phyloP scores from a whole-genome alignment of 1,284 basidiomycete species.

The Boletus smithii region DNA sequence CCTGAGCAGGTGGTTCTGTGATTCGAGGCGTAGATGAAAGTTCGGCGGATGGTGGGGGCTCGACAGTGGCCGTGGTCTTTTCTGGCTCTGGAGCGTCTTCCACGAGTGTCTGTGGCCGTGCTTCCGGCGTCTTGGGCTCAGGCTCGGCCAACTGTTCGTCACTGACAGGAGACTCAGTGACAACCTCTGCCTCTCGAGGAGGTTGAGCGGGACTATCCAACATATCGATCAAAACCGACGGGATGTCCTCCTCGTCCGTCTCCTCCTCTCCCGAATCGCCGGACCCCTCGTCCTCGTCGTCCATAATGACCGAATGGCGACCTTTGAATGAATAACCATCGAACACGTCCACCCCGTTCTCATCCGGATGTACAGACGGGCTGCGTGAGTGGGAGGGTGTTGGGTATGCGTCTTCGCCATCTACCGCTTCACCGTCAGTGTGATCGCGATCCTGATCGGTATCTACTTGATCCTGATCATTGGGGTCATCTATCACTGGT shows the following conservation, averaged over 20 bases:
- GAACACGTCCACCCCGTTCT: slow-evolving; percentile 64
- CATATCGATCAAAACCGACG: slow-evolving; percentile 19
- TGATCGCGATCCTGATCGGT: slow-evolving; percentile 58
- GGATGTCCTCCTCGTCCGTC: slow-evolving; percentile 39
- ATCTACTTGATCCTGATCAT: slow-evolving; percentile 56
- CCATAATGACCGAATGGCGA: slow-evolving; percentile 71
- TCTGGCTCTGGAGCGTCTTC: slow-evolving; percentile 30
- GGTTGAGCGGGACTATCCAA: slow-evolving; percentile 24
- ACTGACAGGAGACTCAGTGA: slow-evolving; percentile 24
- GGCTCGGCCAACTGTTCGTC: slow-evolving; percentile 38
- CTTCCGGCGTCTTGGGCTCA: slow-evolving; percentile 75
- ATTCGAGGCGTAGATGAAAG: slow-evolving; percentile 14
- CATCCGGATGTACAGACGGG: slow-evolving; percentile 56
- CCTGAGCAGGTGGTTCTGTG: slow-evolving; percentile 10
- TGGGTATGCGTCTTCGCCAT: slow-evolving; percentile 66
- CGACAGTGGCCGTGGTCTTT: slow-evolving; percentile 12
- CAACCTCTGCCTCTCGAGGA: slow-evolving; percentile 26
- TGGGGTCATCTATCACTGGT: slow-evolving; percentile 75
- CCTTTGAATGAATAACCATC: slow-evolving; percentile 90
- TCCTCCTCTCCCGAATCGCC: slow-evolving; percentile 42
- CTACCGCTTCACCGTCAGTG: slow-evolving; percentile 68
- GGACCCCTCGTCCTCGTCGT: slow-evolving; percentile 48
- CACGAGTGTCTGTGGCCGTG: slow-evolving; percentile 47
- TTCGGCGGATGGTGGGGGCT: slow-evolving; percentile 23
- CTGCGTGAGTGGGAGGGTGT: slow-evolving; percentile 73